phyloP scores from a whole-genome alignment of 2,329 filamentous ascomycete genomes.

The Raffaelea ambrosiae region DNA sequence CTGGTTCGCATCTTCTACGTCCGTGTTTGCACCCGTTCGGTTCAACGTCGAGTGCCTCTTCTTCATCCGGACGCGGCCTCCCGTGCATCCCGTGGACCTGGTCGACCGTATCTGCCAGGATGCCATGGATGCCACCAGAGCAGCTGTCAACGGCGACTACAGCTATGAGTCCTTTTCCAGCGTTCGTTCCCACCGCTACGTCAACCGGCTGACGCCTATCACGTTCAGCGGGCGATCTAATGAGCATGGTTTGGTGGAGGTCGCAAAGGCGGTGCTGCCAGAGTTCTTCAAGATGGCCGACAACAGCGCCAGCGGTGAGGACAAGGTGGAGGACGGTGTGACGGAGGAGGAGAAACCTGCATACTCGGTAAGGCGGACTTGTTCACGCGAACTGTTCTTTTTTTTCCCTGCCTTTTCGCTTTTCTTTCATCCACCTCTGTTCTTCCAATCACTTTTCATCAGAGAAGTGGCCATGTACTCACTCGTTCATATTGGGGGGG shows the following conservation, averaged over 20 bases:
- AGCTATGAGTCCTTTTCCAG: slow-evolving; percentile 17
- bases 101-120: slow-evolving; percentile 48
- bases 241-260: slow-evolving; percentile 56
- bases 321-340: not conserved
- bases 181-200: slow-evolving; percentile 25
- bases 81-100: slow-evolving; percentile 48
- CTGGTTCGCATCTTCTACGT: slow-evolving; percentile 20
- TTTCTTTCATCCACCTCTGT: not conserved
- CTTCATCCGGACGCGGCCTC: slow-evolving; percentile 49
- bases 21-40: slow-evolving; percentile 40
- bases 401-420: slow-evolving; percentile 1
- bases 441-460: too few species aligned
- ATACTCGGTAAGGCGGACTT: slow-evolving; percentile 40
- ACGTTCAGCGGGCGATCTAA: slow-evolving; percentile 54
- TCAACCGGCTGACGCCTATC: slow-evolving; percentile 50
- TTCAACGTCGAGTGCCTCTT: slow-evolving; percentile 54
- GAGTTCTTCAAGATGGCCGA: slow-evolving; percentile 49
- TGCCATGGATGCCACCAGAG: slow-evolving; percentile 27
- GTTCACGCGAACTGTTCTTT: too few species aligned
- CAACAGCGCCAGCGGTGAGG: slow-evolving; percentile 10
- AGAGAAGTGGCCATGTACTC: too few species aligned
- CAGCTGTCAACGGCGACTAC: slow-evolving; percentile 26
- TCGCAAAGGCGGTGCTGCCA: slow-evolving; percentile 54
- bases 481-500: too few species aligned
- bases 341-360: slow-evolving; percentile 12